Conservation (phyloP, 139 green algal genomes). For the Haematococcus lacustris region DNA sequence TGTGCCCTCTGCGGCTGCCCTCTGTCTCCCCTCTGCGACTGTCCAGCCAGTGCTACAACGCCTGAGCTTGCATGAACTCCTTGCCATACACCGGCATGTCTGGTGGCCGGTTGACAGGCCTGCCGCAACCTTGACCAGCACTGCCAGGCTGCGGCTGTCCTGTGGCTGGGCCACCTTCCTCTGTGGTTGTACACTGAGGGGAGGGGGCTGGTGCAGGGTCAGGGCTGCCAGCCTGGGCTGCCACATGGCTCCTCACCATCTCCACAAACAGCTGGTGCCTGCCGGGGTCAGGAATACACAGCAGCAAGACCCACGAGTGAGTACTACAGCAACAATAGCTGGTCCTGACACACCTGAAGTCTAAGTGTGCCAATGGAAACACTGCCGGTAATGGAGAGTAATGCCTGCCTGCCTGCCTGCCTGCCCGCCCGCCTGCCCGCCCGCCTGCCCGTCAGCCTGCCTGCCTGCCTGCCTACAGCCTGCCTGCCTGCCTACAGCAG, state of each 20-base stretch:
- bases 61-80: conserved; percentile 27
- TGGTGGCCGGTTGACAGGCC: conserved; percentile 48
- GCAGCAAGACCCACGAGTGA: background rate
- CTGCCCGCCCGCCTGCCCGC: too few relatives aligned
- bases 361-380: background rate
- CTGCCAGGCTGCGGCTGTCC: too few relatives aligned
- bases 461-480: background rate
- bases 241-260: conserved; percentile 59
- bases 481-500: too few relatives aligned
- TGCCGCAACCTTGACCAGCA: too few relatives aligned
- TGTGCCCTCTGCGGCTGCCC: too few relatives aligned
- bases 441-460: too few relatives aligned
- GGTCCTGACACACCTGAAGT: background rate
- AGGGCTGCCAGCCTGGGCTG: conserved; percentile 3
- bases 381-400: too few relatives aligned
- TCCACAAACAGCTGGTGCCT: conserved; percentile 86
- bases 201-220: conserved; percentile 17
- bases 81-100: conserved; percentile 67
- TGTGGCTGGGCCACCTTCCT: too few relatives aligned
- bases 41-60: too few relatives aligned
- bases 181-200: too few relatives aligned
- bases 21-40: too few relatives aligned
- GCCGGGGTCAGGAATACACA: background rate
- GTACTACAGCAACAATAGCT: background rate
- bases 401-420: too few relatives aligned